Evolutionary conservation across 2,329 filamentous ascomycete genomes (phyloP), one percentile per base, ranked within the genome.

Genomic region (Beauveria sp.): DNA sequence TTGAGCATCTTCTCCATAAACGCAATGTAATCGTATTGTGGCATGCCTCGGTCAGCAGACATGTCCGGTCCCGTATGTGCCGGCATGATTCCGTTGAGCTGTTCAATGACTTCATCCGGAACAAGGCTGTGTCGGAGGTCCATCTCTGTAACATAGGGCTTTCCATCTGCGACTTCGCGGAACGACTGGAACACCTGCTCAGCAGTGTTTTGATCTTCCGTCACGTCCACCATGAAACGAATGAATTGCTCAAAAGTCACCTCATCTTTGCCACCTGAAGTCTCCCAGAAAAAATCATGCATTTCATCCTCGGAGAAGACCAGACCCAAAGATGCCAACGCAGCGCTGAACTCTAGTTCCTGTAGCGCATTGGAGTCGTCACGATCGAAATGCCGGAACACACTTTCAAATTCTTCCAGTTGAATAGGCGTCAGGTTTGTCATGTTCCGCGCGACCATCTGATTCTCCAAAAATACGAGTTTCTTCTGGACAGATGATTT

Each of bases 221-320:
- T 99, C 55, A 97, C 95, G 68, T 96, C 91, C 53, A 99, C 95
- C 95, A 99, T 99, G 81, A 99, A 99, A 45, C 91, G 87, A 73
- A 99, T 99, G 72, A 99, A 99, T 75, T 98, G 93, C 78, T 99
- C 95, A 71, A 99, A 99, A 5, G 90, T 95, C 57, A 99, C 95
- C 66, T 89, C 85, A 73, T 87, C 89, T 66, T 80, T 84, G 42
- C 86, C 91, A 43, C 84, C 86, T 65, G 90, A 93, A n/a, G 93
- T 96, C 59, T 93, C 89, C 56, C 89, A 71, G 75, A 97, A 99
- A 68, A 93, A 93, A 58, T 93, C 88, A 73, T 98, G 93, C 95
- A 98, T 99, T 78, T 99, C 95, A 28, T 93, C 88, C 72, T 98
- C 95, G 67, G 96, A 95, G 71, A 98, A 99, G 5, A 98, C 95